A percentile compares a stretch with the other conserved stretches of the same genome.
These are phyloP conservation scores for Globisporangium polare DNA, from an alignment of 352 stramenopile genomes.

Conservation along the genomic window DNA sequence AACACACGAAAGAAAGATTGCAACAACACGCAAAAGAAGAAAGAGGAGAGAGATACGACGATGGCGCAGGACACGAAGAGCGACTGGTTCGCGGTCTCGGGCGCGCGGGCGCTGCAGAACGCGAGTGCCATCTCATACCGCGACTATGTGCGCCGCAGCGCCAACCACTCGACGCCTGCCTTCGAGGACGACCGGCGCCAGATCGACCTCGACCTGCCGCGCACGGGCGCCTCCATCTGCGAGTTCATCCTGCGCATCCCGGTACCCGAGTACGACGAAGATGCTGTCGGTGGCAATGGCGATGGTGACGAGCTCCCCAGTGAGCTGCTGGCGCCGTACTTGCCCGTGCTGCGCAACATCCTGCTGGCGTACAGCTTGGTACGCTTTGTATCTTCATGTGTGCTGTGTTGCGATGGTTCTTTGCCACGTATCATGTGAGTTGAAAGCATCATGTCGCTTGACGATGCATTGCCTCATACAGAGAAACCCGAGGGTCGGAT, in stretches of 20 bases:
- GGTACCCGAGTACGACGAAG: slow-evolving; percentile 5
- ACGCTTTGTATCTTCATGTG: slow-evolving; percentile 5
- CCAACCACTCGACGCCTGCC: slow-evolving; percentile 18
- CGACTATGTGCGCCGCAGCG: slow-evolving; percentile 36
- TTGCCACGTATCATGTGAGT: neutral
- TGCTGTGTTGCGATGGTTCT: neutral
- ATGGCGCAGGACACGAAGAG: neutral
- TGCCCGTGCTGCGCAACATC: slow-evolving; percentile 48
- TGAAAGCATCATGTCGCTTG: neutral
- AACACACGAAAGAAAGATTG: slow-evolving; percentile 4
- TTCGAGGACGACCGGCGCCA: slow-evolving; percentile 61
- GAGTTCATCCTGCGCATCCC: slow-evolving; percentile 38
- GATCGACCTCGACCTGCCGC: slow-evolving; percentile 68
- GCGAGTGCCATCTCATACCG: slow-evolving; percentile 35
- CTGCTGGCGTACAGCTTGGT: slow-evolving; percentile 58
- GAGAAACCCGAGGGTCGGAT: slow-evolving; percentile 66
- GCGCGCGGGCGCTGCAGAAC: slow-evolving; percentile 28
- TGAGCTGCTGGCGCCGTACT: slow-evolving; percentile 24
- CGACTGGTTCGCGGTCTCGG: slow-evolving; percentile 49
- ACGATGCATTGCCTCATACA: slow-evolving; percentile 9
- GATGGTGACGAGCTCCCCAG: slow-evolving; percentile 21
- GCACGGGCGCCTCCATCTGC: slow-evolving; percentile 46
- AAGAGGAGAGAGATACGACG: neutral
- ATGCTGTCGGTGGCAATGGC: slow-evolving; percentile 9
- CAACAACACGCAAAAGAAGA: neutral